phyloP scores from a whole-genome alignment of 306 rosid species.

The Gynostemma pentaphyllum region DNA sequence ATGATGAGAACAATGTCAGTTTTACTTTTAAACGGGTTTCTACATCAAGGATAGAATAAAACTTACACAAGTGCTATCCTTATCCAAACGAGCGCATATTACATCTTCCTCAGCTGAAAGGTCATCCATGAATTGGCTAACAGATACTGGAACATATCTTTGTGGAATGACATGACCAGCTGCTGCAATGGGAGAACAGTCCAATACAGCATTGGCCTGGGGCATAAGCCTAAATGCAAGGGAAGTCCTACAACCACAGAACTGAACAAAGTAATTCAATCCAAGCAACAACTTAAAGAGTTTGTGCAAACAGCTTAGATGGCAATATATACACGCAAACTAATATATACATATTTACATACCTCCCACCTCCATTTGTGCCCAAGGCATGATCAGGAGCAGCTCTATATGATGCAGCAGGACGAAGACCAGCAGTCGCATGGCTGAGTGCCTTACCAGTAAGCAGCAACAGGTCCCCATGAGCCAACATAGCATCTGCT shows the following conservation, averaged over 20 bases:
- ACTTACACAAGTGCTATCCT: slow-evolving; percentile 52
- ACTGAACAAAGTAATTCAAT: slow-evolving; percentile 22
- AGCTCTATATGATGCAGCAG: slow-evolving; percentile 73
- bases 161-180: slow-evolving; percentile 95
- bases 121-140: slow-evolving; percentile 98
- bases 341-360: not conserved
- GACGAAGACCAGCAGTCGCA: slow-evolving; percentile 84
- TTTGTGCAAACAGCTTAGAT: slow-evolving; percentile 12
- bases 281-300: slow-evolving; percentile 4
- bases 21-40: not conserved
- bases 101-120: slow-evolving; percentile 89
- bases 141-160: slow-evolving; percentile 81
- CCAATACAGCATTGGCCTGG: slow-evolving; percentile 77
- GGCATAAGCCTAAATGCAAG: slow-evolving; percentile 97
- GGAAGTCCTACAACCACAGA: slow-evolving; percentile 70
- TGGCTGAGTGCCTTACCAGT: slow-evolving; percentile 93
- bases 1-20: not conserved
- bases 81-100: slow-evolving; percentile 47
- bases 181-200: slow-evolving; percentile 86
- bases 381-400: slow-evolving; percentile 43
- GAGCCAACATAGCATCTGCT: slow-evolving; percentile 65
- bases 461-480: slow-evolving; percentile 85
- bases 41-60: slow-evolving; percentile 14
- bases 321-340: not conserved
- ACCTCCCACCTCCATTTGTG: slow-evolving; percentile 71